Conservation (phyloP, 257 asterid genomes). For the Verbascum thapsus region DNA sequence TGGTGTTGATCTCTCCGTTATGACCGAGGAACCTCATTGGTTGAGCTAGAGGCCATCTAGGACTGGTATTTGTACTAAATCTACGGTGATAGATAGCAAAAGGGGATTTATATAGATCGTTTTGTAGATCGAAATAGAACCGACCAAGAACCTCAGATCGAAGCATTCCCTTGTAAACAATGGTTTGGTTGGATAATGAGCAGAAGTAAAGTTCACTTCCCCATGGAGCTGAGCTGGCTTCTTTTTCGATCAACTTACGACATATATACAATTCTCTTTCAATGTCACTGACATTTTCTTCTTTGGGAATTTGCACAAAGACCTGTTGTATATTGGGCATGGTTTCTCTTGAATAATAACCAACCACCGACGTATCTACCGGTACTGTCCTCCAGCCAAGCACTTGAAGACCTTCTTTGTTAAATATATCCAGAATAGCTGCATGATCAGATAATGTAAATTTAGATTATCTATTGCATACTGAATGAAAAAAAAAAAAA, state of each 20-base stretch:
- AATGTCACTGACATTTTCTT: constrained; percentile 89
- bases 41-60: constrained; percentile 98
- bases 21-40: constrained; percentile 99
- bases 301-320: constrained; percentile 80
- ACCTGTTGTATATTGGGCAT: constrained; percentile 93
- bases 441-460: constrained; percentile 39
- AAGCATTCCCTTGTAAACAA: constrained; percentile 98
- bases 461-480: constrained; percentile 30
- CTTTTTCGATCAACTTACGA: constrained; percentile 86
- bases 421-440: constrained; percentile 68
- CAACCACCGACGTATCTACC: constrained; percentile 76
- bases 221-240: constrained; percentile 72
- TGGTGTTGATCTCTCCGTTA: constrained; percentile 98
- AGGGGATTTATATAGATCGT: constrained; percentile 73
- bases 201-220: constrained; percentile 90
- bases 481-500: too few species aligned
- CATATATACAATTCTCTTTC: constrained; percentile 93
- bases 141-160: constrained; percentile 93
- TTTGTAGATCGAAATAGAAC: constrained; percentile 86
- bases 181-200: constrained; percentile 93
- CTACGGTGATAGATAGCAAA: constrained; percentile 96
- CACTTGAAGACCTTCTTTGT: constrained; percentile 96
- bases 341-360: constrained; percentile 80
- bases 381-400: constrained; percentile 98
- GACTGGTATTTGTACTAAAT: constrained; percentile 96